phyloP scores from a whole-genome alignment of 192 early-diverging fungal genomes.

The Backusella sp. region DNA sequence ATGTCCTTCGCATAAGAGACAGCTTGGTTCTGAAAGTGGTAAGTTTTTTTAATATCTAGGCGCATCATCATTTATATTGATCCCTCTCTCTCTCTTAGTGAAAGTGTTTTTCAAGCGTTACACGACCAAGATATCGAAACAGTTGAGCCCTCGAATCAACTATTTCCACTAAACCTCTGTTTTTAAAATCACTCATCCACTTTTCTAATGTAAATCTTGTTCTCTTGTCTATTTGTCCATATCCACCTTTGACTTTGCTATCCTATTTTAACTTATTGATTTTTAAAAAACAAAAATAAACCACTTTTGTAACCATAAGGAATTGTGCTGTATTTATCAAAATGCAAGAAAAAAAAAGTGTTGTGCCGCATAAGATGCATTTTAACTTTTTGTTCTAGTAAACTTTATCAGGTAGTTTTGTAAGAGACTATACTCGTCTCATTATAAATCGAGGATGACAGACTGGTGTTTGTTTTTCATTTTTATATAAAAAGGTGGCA shows the following conservation, averaged over 20 bases:
- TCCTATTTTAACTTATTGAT: background rate
- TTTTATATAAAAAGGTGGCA: too few relatives aligned
- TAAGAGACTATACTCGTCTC: too few relatives aligned
- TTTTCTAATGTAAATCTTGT: background rate
- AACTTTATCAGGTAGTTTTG: too few relatives aligned
- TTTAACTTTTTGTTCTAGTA: too few relatives aligned
- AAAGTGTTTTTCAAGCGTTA: constrained; percentile 14
- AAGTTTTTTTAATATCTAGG: background rate
- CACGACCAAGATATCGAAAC: background rate
- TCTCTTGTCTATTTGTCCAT: background rate
- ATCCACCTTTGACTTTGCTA: background rate
- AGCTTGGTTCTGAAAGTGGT: background rate
- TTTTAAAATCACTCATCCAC: background rate
- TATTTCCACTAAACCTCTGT: background rate
- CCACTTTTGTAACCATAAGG: background rate
- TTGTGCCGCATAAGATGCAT: too few relatives aligned
- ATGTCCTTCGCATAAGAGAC: background rate
- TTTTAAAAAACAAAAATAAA: background rate
- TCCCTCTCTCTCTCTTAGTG: background rate
- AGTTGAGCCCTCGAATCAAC: background rate
- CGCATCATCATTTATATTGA: background rate
- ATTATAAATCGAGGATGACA: background rate
- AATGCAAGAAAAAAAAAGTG: too few relatives aligned
- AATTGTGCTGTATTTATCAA: background rate
- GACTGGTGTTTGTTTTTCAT: background rate